Evolutionary conservation across 306 rosid genomes (phyloP).

Genomic region (Cyclanthera cordifolia): DNA sequence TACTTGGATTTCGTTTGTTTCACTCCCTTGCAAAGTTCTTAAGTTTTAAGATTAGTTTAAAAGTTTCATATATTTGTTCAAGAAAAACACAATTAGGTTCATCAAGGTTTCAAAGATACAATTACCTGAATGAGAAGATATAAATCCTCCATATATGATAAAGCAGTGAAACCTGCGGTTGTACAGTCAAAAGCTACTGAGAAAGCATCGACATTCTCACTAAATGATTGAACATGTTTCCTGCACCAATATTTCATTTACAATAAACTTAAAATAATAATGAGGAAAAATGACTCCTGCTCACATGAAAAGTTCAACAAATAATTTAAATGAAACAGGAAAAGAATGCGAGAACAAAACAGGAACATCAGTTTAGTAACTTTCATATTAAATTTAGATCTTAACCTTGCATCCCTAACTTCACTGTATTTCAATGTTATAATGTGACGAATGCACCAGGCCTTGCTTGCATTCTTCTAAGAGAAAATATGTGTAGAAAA

Average conservation of each 20-base stretch:
- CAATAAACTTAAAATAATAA: slow-evolving; percentile 12
- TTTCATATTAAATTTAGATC: not conserved
- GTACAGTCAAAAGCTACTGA: slow-evolving; percentile 43
- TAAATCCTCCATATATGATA: slow-evolving; percentile 63
- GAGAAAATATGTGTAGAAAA: not conserved
- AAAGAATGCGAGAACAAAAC: not conserved
- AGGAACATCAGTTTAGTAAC: not conserved
- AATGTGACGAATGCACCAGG: slow-evolving; percentile 2
- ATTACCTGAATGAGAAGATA: slow-evolving; percentile 54
- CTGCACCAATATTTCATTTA: slow-evolving; percentile 34
- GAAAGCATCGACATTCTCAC: slow-evolving; percentile 37
- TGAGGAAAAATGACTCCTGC: not conserved
- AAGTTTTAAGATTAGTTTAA: no score
- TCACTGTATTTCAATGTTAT: slow-evolving; percentile 1
- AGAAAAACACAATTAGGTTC: slow-evolving; percentile 13
- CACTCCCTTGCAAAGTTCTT: no score
- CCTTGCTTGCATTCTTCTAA: not conserved
- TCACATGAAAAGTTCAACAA: not conserved
- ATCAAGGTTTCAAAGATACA: slow-evolving; percentile 13
- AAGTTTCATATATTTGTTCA: no score
- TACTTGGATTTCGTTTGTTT: no score
- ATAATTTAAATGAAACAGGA: no score
- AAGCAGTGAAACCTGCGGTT: slow-evolving; percentile 49
- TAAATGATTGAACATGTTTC: slow-evolving; percentile 52
- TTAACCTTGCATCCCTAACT: not conserved